Evolutionary conservation across 176 grass and related monocot species (phyloP).

Genomic region (Carex parvula): DNA sequence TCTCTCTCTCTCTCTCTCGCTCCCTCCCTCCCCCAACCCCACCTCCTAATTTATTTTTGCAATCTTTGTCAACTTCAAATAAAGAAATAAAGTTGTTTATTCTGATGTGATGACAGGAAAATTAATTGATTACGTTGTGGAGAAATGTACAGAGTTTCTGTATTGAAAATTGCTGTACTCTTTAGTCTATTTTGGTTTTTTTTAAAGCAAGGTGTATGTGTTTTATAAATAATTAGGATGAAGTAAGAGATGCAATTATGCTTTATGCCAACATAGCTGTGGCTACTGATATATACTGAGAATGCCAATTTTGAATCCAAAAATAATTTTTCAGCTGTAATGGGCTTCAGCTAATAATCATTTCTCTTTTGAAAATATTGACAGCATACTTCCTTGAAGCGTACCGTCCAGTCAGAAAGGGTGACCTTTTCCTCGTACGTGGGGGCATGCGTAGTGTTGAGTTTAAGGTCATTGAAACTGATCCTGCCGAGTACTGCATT

Average conservation of each 20-base stretch:
- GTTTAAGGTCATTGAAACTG: constrained; percentile 76
- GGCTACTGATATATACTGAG: neutral
- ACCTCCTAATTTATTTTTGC: neutral
- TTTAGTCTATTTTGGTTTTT: neutral
- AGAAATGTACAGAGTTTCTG: neutral
- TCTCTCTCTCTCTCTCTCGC: neutral
- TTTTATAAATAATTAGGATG: too few species aligned
- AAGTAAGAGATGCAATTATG: too few species aligned
- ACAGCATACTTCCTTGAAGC: constrained; percentile 84
- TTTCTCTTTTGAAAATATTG: neutral
- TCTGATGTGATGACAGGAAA: neutral
- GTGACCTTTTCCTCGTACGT: constrained; percentile 77
- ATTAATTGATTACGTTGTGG: neutral
- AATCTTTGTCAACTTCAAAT: neutral
- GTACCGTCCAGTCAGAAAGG: constrained; percentile 65
- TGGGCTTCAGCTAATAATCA: neutral
- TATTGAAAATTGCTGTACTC: neutral
- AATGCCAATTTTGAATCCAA: neutral
- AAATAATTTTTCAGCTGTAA: neutral
- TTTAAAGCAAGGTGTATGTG: too few species aligned
- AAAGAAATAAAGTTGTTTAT: constrained; percentile 3
- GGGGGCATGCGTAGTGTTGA: constrained; percentile 83
- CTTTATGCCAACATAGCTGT: neutral
- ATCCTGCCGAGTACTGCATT: constrained; percentile 71
- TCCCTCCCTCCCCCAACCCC: neutral